phyloP scores from a whole-genome alignment of 2,329 filamentous ascomycete genomes.

The Fusarium nygamai region DNA sequence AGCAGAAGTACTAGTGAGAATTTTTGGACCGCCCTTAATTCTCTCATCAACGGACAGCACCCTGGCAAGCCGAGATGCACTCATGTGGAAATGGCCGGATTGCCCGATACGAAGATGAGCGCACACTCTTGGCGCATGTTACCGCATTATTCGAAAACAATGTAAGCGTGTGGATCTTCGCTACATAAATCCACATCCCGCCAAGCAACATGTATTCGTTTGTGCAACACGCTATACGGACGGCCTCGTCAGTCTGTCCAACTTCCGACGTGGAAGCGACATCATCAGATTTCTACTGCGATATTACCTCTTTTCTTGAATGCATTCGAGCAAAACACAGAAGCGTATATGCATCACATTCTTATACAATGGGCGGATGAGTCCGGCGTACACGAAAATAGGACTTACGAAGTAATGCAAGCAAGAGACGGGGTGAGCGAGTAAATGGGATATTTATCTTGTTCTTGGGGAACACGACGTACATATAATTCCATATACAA shows the following conservation, averaged over 20 bases:
- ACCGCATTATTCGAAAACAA: neutral
- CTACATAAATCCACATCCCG: neutral
- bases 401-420: conserved; percentile 36
- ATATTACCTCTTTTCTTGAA: conserved; percentile 6
- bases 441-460: conserved; percentile 14
- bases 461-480: conserved; percentile 12
- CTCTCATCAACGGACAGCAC: neutral
- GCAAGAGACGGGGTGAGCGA: conserved; percentile 9
- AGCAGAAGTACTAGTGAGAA: neutral
- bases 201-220: neutral
- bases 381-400: conserved; percentile 27
- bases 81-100: neutral
- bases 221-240: neutral
- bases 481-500: conserved; percentile 35
- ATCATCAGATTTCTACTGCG: conserved; percentile 4
- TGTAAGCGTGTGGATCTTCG: neutral
- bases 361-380: conserved; percentile 10
- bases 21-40: neutral
- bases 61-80: neutral
- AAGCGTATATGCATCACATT: conserved; percentile 12
- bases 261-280: conserved; percentile 1
- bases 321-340: conserved; percentile 1
- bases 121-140: neutral
- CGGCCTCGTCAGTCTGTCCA: neutral
- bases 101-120: neutral